These are phyloP conservation scores for Chrysanthemum makinoi DNA, from an alignment of 129 eudicot genomes.

Conservation along the genomic window DNA sequence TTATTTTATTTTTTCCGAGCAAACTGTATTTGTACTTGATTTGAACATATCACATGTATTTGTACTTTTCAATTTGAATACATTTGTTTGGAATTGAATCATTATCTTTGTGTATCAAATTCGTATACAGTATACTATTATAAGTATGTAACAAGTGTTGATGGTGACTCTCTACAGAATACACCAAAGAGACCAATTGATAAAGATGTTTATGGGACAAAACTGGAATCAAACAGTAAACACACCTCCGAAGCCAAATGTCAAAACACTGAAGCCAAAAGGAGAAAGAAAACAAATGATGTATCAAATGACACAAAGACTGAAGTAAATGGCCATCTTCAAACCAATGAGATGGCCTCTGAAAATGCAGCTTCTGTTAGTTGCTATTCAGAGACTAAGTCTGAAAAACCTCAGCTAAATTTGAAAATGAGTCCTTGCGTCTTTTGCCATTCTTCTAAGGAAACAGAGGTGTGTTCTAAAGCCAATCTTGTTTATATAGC, in stretches of 20 bases:
- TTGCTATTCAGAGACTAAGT: conserved; percentile 12
- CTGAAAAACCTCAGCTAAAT: conserved; percentile 3
- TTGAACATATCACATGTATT: no score
- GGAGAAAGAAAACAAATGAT: conserved; percentile 50
- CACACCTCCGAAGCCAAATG: conserved; percentile 5
- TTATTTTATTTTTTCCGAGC: no score
- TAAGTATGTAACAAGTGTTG: conserved; percentile 7
- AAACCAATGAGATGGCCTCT: conserved; percentile 10
- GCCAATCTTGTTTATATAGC: background rate
- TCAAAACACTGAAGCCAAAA: conserved; percentile 44
- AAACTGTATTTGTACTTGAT: no score
- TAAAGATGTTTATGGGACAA: background rate
- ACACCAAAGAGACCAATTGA: conserved; percentile 33
- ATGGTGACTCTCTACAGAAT: conserved; percentile 35
- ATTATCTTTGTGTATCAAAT: background rate
- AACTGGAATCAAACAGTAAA: conserved; percentile 7
- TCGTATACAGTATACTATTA: no score
- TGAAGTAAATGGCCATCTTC: conserved; percentile 16
- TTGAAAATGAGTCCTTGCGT: conserved; percentile 46
- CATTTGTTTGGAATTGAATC: no score
- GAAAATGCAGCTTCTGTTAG: conserved; percentile 18
- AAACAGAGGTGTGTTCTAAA: conserved; percentile 51
- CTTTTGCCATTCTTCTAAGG: conserved; percentile 65
- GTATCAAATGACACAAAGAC: conserved; percentile 13
- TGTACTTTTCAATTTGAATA: no score